phyloP scores from a whole-genome alignment of 2,329 filamentous ascomycete species.

The Nemania abortiva region DNA sequence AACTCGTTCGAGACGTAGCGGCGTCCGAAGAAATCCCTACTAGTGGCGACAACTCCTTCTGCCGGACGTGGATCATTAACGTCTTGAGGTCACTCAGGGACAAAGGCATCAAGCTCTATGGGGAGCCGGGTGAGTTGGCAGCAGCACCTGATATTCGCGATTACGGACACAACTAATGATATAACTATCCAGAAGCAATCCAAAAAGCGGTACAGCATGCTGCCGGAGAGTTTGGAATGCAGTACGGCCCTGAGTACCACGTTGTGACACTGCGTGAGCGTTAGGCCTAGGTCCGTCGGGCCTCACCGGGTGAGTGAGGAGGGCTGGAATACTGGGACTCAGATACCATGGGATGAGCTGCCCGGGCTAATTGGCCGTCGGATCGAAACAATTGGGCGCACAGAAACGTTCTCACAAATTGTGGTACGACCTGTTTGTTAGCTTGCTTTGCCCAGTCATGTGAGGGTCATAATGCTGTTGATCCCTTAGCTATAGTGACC shows the following conservation, averaged over 20 bases:
- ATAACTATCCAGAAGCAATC: background rate
- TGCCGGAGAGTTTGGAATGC: slow-evolving; percentile 10
- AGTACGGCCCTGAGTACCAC: slow-evolving; percentile 3
- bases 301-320: background rate
- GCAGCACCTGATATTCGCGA: no score
- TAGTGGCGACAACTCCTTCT: slow-evolving; percentile 2
- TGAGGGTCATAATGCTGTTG: background rate
- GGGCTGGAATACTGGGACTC: background rate
- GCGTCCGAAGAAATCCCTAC: slow-evolving; percentile 5
- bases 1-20: background rate
- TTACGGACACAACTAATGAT: background rate
- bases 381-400: background rate
- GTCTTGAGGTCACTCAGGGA: slow-evolving; percentile 14
- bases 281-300: background rate
- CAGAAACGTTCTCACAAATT: background rate
- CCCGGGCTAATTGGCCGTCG: background rate
- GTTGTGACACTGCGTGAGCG: background rate
- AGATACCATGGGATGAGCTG: background rate
- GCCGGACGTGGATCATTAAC: slow-evolving; percentile 24
- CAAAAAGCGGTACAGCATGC: background rate
- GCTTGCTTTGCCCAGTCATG: background rate
- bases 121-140: slow-evolving; percentile 3
- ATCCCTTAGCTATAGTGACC: background rate
- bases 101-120: slow-evolving; percentile 8
- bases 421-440: background rate